phyloP scores from a whole-genome alignment of 495 filamentous ascomycete species.

The Tricharina praecox region DNA sequence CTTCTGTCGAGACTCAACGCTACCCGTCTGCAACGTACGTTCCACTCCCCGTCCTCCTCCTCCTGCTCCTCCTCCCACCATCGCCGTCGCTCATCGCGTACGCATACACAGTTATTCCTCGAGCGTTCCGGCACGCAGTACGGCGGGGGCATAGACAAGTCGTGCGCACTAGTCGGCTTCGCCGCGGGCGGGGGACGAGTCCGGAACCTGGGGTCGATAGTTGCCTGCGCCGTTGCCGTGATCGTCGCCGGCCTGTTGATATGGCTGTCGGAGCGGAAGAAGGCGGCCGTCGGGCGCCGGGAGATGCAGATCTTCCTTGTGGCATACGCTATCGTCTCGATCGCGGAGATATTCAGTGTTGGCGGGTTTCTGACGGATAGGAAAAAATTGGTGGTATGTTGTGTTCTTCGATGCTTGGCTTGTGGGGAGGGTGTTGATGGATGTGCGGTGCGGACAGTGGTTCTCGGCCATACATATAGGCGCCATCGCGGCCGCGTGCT shows the following conservation, averaged over 20 bases:
- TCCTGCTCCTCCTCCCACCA: background rate
- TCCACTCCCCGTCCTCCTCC: no score
- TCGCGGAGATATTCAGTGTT: slow-evolving; percentile 92
- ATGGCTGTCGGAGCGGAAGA: slow-evolving; percentile 74
- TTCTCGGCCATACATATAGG: slow-evolving; percentile 91
- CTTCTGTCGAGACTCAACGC: slow-evolving; percentile 90
- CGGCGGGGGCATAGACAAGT: slow-evolving; percentile 3
- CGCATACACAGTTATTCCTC: slow-evolving; percentile 20
- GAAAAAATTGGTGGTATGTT: slow-evolving; percentile 19
- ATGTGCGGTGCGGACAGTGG: no score
- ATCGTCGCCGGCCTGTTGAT: slow-evolving; percentile 45
- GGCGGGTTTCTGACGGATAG: slow-evolving; percentile 45
- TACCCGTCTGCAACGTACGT: slow-evolving; percentile 94
- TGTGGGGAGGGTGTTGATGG: background rate
- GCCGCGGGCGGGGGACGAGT: slow-evolving; percentile 37
- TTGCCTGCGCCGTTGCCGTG: slow-evolving; percentile 66
- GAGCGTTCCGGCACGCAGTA: slow-evolving; percentile 1
- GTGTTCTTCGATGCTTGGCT: background rate
- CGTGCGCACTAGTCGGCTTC: slow-evolving; percentile 20
- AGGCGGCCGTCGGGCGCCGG: slow-evolving; percentile 83
- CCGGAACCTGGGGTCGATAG: slow-evolving; percentile 87
- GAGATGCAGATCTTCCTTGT: slow-evolving; percentile 92
- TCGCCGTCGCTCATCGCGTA: background rate
- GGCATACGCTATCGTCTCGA: slow-evolving; percentile 72
- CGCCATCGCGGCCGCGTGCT: slow-evolving; percentile 67